These are phyloP conservation scores for Schoenoplectus triqueter DNA, from an alignment of 202 grass and related monocot species.

Conservation along the genomic window DNA sequence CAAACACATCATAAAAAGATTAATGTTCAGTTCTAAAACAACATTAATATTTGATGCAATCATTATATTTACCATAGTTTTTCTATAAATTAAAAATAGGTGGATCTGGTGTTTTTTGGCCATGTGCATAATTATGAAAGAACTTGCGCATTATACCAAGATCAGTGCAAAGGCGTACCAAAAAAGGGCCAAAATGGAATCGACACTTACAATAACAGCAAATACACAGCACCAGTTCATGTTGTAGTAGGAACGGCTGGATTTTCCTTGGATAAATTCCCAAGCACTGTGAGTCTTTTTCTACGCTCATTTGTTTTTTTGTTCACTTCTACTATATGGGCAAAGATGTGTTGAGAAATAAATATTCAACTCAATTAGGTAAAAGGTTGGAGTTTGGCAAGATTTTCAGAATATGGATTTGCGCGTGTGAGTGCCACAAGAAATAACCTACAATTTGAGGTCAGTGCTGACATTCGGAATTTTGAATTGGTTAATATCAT, in stretches of 20 bases:
- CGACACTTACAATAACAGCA: constrained; percentile 77
- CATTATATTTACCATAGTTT: neutral
- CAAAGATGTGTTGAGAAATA: neutral
- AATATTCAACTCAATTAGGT: constrained; percentile 44
- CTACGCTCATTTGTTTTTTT: constrained; percentile 38
- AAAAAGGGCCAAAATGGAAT: constrained; percentile 59
- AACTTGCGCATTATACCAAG: constrained; percentile 61
- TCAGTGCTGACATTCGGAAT: constrained; percentile 24
- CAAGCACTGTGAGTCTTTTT: constrained; percentile 41
- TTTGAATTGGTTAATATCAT: constrained; percentile 5
- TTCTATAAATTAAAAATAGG: constrained; percentile 43
- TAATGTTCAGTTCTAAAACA: neutral
- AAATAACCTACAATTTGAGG: constrained; percentile 60
- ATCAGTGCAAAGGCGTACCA: constrained; percentile 57
- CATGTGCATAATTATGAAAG: constrained; percentile 96
- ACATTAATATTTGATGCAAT: neutral
- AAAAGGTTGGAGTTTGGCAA: constrained; percentile 62
- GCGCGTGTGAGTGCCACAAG: constrained; percentile 58
- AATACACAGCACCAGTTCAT: constrained; percentile 75
- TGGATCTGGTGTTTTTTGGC: constrained; percentile 85
- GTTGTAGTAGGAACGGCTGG: constrained; percentile 69
- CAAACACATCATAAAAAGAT: neutral
- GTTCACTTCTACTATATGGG: constrained; percentile 5
- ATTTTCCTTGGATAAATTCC: constrained; percentile 67
- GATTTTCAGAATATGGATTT: constrained; percentile 70